These are phyloP conservation scores for Pleurotus salmoneostramineus DNA, from an alignment of 768 basidiomycete species.

Conservation along the genomic window DNA sequence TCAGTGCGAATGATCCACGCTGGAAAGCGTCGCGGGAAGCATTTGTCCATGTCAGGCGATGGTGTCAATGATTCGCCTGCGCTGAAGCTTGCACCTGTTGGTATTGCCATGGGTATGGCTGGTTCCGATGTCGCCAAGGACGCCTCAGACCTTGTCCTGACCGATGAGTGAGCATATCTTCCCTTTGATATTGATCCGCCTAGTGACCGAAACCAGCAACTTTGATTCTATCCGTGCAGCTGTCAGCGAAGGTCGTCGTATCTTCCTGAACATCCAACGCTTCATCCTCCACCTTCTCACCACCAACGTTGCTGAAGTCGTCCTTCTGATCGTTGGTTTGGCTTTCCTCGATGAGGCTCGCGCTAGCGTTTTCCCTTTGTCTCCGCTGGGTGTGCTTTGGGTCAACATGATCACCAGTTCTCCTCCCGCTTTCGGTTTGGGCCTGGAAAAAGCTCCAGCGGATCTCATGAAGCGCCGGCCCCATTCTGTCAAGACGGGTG, in stretches of 20 bases:
- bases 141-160: constrained; percentile 58
- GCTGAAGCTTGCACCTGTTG: constrained; percentile 12
- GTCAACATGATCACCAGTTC: constrained; percentile 47
- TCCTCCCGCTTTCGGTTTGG: constrained; percentile 54
- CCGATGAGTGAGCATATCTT: constrained; percentile 68
- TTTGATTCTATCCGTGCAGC: constrained; percentile 59
- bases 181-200: constrained; percentile 33
- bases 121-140: constrained; percentile 28
- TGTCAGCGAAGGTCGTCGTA: constrained; percentile 50
- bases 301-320: constrained; percentile 51
- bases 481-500: constrained; percentile 29
- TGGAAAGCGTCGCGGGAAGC: constrained; percentile 50
- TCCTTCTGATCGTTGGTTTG: constrained; percentile 51
- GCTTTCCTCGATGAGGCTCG: constrained; percentile 47
- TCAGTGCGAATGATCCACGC: constrained; percentile 53
- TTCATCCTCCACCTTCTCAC: constrained; percentile 53
- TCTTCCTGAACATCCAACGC: constrained; percentile 53
- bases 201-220: constrained; percentile 26
- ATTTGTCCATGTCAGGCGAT: constrained; percentile 53
- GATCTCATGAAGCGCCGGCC: constrained; percentile 50
- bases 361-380: constrained; percentile 51
- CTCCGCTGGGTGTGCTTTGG: constrained; percentile 48
- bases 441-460: constrained; percentile 40
- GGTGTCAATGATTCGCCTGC: constrained; percentile 61
- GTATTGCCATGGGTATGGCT: constrained; percentile 23